Evolutionary conservation across 2,329 filamentous ascomycete species (phyloP).

Genomic region (Monilinia laxa): DNA sequence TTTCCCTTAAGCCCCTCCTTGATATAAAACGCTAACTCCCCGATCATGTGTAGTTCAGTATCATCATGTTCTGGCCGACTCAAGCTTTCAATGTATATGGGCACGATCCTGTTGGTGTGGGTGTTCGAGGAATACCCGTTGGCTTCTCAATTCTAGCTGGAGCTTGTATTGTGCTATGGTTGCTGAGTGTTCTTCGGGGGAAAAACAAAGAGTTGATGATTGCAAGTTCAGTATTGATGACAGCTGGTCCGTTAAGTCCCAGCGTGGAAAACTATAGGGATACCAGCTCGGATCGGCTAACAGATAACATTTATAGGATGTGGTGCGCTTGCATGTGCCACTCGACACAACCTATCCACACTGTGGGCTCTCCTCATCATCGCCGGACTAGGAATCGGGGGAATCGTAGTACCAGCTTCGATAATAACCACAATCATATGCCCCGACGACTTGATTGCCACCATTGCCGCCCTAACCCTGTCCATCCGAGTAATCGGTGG

Average conservation of each 20-base stretch:
- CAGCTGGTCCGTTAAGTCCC: constrained; percentile 50
- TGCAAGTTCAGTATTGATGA: constrained; percentile 61
- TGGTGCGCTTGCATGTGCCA: constrained; percentile 52
- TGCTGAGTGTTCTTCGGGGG: constrained; percentile 58
- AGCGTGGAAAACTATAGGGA: no score
- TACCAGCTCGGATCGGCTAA: constrained; percentile 30
- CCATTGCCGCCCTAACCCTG: constrained; percentile 64
- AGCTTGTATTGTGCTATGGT: constrained; percentile 56
- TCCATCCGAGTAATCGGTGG: constrained; percentile 69
- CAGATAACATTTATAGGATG: constrained; percentile 45
- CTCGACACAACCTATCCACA: constrained; percentile 52
- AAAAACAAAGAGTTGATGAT: constrained; percentile 61
- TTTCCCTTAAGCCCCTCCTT: rapidly evolving
- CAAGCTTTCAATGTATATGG: constrained; percentile 65
- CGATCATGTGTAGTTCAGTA: constrained; percentile 27
- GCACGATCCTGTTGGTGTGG: constrained; percentile 61
- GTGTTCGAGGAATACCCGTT: constrained; percentile 64
- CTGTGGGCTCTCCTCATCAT: constrained; percentile 60
- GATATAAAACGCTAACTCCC: background rate
- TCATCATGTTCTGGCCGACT: constrained; percentile 38
- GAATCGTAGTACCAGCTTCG: constrained; percentile 56
- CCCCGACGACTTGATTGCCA: constrained; percentile 48
- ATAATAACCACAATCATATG: constrained; percentile 42
- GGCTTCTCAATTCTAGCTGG: constrained; percentile 63
- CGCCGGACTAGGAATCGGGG: constrained; percentile 66